Conservation (phyloP, 257 asterid species). For the Salvia splendens region DNA sequence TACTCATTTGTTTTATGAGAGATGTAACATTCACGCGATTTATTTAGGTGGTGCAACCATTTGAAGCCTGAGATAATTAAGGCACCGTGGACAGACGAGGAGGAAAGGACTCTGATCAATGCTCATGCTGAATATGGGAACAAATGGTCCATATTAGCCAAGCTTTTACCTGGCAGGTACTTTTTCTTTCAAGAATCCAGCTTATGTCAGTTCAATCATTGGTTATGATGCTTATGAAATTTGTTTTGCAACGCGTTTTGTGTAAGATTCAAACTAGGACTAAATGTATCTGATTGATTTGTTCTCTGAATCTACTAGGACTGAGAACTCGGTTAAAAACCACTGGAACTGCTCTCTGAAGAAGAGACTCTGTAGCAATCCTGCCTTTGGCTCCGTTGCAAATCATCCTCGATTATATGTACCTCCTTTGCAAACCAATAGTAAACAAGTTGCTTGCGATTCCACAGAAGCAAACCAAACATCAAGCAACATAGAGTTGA, state of each 20-base stretch:
- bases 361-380: conserved; percentile 35
- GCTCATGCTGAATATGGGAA: conserved; percentile 54
- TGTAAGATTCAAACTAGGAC: neutral
- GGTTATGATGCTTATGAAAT: neutral
- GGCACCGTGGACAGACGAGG: conserved; percentile 55
- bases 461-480: conserved; percentile 12
- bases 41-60: conserved; percentile 58
- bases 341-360: conserved; percentile 64
- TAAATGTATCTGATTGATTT: neutral
- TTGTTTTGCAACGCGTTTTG: neutral
- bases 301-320: conserved; percentile 34
- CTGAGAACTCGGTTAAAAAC: conserved; percentile 60
- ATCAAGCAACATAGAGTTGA: conserved; percentile 3
- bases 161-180: conserved; percentile 61
- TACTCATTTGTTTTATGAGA: neutral
- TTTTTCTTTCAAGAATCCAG: conserved; percentile 1
- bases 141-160: conserved; percentile 61
- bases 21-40: neutral
- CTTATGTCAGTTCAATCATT: neutral
- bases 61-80: conserved; percentile 54
- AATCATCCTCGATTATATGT: conserved; percentile 9
- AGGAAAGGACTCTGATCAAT: conserved; percentile 45
- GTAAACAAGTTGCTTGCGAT: neutral
- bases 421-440: conserved; percentile 10
- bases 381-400: neutral